phyloP scores from a whole-genome alignment of 164 flowering plant genomes.

The Aristolochia contorta region DNA sequence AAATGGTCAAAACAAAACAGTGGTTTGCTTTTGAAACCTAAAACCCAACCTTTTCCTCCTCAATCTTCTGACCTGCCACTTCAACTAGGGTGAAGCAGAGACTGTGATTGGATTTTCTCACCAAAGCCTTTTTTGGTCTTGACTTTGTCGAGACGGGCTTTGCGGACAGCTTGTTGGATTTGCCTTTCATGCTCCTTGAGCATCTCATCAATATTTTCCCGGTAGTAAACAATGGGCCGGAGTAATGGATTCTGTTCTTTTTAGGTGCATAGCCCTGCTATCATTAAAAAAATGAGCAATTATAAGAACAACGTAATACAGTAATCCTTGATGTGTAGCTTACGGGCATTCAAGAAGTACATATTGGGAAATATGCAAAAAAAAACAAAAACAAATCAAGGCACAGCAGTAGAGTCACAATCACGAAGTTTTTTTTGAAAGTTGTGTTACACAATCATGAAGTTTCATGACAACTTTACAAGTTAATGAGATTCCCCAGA shows the following conservation, averaged over 20 bases:
- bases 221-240: constrained; percentile 84
- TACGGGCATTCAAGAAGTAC: too few relatives aligned
- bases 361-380: too few relatives aligned
- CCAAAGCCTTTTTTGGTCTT: constrained; percentile 22
- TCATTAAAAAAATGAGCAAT: too few relatives aligned
- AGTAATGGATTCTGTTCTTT: constrained; percentile 65
- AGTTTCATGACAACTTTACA: too few relatives aligned
- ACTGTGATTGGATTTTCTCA: constrained; percentile 27
- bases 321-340: too few relatives aligned
- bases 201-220: constrained; percentile 89
- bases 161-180: constrained; percentile 85
- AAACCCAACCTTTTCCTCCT: not conserved
- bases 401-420: too few relatives aligned
- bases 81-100: constrained; percentile 24
- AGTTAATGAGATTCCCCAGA: too few relatives aligned
- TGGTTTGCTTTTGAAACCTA: too few relatives aligned
- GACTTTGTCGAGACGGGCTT: constrained; percentile 59
- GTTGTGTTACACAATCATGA: too few relatives aligned
- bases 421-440: too few relatives aligned
- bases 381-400: too few relatives aligned
- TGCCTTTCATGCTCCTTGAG: constrained; percentile 87
- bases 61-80: constrained; percentile 21
- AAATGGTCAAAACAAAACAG: not conserved
- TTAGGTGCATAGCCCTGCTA: constrained; percentile 45
- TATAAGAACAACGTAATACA: too few relatives aligned